These are phyloP conservation scores for Sporothrix humicola DNA, from an alignment of 2,329 filamentous ascomycete species.

Conservation along the genomic window DNA sequence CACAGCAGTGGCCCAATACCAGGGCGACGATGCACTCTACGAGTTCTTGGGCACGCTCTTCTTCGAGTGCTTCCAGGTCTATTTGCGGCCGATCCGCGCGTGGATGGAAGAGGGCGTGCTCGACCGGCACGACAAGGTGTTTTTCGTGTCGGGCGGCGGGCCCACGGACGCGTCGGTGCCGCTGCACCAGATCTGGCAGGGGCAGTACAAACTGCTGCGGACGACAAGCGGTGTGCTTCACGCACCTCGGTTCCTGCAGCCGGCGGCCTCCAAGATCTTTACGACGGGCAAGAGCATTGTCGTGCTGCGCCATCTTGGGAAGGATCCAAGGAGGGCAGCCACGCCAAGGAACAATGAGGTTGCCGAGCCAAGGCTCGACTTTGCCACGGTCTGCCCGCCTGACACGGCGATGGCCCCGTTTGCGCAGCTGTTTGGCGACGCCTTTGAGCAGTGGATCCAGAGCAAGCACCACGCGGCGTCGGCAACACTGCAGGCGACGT, in stretches of 20 bases:
- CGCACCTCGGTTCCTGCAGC: conserved; percentile 75
- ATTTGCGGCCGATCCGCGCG: conserved; percentile 75
- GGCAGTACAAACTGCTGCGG: conserved; percentile 70
- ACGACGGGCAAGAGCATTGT: conserved; percentile 87
- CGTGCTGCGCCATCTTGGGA: conserved; percentile 75
- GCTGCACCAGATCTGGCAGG: conserved; percentile 73
- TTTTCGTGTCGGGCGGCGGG: conserved; percentile 70
- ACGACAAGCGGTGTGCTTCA: conserved; percentile 66
- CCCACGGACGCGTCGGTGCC: conserved; percentile 54
- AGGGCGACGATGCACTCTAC: conserved; percentile 67
- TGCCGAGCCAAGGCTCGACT: conserved; percentile 58
- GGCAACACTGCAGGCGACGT: conserved; percentile 64
- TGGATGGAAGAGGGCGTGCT: conserved; percentile 88
- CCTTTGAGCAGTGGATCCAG: conserved; percentile 78
- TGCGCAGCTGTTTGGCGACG: conserved; percentile 71
- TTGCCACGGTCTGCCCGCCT: conserved; percentile 60
- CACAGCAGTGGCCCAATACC: conserved; percentile 71
- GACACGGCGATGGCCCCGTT: conserved; percentile 66
- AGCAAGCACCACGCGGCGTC: conserved; percentile 75
- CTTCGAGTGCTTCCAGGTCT: conserved; percentile 80
- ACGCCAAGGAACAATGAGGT: neutral
- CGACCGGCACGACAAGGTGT: conserved; percentile 67
- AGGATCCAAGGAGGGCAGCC: conserved; percentile 45
- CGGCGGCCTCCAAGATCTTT: conserved; percentile 74
- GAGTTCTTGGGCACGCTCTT: conserved; percentile 71